These are phyloP conservation scores for Botrytis medusae DNA, from an alignment of 2,329 filamentous ascomycete genomes.

Conservation along the genomic window DNA sequence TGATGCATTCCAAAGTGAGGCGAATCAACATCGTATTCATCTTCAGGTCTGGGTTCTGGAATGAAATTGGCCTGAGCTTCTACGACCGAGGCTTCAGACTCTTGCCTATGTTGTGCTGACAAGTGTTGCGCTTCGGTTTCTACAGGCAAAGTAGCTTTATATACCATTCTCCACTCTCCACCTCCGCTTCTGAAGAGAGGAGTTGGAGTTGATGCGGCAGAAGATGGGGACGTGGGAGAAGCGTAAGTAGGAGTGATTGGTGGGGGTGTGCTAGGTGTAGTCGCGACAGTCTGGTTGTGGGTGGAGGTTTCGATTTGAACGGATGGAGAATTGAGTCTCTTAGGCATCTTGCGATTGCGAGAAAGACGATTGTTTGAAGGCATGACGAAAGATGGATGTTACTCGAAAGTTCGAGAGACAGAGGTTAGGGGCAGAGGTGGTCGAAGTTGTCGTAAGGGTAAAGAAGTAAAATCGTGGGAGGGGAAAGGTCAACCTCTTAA, in stretches of 20 bases:
- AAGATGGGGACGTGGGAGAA: background rate
- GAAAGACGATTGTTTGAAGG: background rate
- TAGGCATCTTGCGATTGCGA: background rate
- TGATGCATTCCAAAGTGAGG: background rate
- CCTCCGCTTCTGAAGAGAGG: background rate
- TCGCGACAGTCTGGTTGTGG: background rate
- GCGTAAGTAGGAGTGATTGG: background rate
- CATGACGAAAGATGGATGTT: background rate
- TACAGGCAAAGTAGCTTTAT: background rate
- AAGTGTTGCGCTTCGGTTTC: background rate
- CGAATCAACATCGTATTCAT: background rate
- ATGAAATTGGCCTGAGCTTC: too few species aligned
- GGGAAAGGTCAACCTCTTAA: background rate
- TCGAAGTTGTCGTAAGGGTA: background rate
- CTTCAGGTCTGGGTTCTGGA: too few species aligned
- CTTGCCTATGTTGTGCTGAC: background rate
- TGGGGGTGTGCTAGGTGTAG: background rate
- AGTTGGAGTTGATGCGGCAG: background rate
- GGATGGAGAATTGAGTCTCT: background rate
- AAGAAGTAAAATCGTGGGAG: background rate
- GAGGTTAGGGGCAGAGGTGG: background rate
- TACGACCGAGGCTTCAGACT: too few species aligned
- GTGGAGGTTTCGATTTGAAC: background rate
- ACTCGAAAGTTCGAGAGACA: too few species aligned
- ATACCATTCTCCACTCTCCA: background rate